Base-by-base conservation (phyloP, 768 basidiomycete genomes). In the Agrocybe chaxingu region DNA sequence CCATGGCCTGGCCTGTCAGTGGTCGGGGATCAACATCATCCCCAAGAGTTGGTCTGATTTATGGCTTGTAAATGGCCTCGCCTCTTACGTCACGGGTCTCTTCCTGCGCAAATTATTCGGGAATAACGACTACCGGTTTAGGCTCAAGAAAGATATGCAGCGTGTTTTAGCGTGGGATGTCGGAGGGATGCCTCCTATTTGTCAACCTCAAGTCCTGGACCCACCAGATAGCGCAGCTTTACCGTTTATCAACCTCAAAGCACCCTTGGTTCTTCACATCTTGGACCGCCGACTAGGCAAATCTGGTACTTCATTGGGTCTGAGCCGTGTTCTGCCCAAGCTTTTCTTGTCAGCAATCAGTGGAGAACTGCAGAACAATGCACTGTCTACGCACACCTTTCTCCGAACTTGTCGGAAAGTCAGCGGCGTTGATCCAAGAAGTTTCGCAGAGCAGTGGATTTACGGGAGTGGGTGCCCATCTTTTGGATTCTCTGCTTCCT, bases 391-490 rank as follows among this genome's bases (percentile, higher is more conserved):
- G 0, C 87, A 92, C 55, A 80, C 84, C 16, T 98, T 99, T 70
- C 77, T 98, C 52, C 74, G 93, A 51, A 93, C 83, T 39, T 98
- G 95, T 62, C 77, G 95, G 58, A 98, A 95, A 68, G 89, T 95
- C 54, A 91, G 90, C 62, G 92, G 94, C 8, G 87, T 92, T 12
- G 96, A 98, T 62, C 79, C 89, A 18, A 79, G 89, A 48, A 80
- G 82, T 29, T 99, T 99, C 63, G 91, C 92, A n/a, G 94, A 98
- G 62, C 96, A 98, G 66, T 99, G 97, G 97, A 92, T 99, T 54
- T 97, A 94, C 62, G 95, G 95, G 9, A 93, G 90, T 65, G 97
- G 97, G 16, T 97, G 94, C 65, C 97, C 97, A 0, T 79, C 85
- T 2, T 94, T 99, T 64, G 82, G 80, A 0, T 89, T 99, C 65